Base-by-base conservation (phyloP, 1,284 basidiomycete genomes). In the Cutaneotrichosporon sp. region DNA sequence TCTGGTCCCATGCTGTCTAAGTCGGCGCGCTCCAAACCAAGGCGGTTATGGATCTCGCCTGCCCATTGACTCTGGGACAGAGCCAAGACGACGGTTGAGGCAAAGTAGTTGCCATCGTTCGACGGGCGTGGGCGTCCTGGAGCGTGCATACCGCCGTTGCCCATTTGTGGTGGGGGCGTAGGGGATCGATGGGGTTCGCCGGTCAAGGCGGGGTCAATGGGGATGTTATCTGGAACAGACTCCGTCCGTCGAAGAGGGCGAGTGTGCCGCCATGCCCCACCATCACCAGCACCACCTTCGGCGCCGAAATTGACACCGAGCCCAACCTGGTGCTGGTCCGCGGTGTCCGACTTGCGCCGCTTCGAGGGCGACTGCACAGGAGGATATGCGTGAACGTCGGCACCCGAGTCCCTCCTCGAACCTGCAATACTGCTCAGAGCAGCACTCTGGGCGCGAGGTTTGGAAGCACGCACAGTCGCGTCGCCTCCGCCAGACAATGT, bases 311-410 rank as follows among this genome's bases (percentile, higher is more conserved):
- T 55, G 25, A 65, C 58, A 14, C 64, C 64, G 14, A 68, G 54
- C 2, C 66, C 67, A 22, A 60, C 44, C 17, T 43, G 37, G 9
- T 25, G 44, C 11, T 56, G 52, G 6, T 61, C 59, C 20, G 63
- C 59, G 12, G 62, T 58, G 27, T 68, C 69, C 16, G 69, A 71
- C 49, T 68, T 70, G 46, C 67, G 63, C 9, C 69, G 60, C 55
- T 68, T 60, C 26, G 27, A 17, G 17, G 46, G 50, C 35, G 42
- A 46, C 25, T 22, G 35, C 11, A 47, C 43, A 35, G 46, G 27
- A 29, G 49, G 25, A 33, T 32, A 20, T 8, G 22, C 26, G 20
- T 32, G 29, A 10, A 35, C 37, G 11, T 46, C 42, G 19, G 29
- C 33, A 14, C 33, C 45, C 4, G 49, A 47, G 12, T 42, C 42